A percentile compares a stretch with the other conserved stretches of the same genome.
Evolutionary conservation across 1,284 basidiomycete genomes (phyloP).

Genomic region (Cryptococcus floricola): DNA sequence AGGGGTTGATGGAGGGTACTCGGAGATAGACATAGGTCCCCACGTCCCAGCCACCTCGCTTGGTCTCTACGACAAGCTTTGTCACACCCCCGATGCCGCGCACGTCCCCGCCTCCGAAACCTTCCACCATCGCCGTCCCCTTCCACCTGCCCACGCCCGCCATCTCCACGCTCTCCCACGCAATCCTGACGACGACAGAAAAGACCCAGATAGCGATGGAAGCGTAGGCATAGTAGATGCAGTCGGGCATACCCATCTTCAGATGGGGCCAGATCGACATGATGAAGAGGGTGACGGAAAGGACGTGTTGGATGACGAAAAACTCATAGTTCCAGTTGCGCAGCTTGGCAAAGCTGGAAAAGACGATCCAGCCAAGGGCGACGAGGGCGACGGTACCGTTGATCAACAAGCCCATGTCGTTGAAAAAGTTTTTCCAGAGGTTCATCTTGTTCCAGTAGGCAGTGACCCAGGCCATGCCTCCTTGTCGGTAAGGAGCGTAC

Average conservation of each 20-base stretch:
- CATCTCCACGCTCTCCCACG: background rate
- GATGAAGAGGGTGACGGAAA: constrained; percentile 2
- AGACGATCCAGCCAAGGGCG: constrained; percentile 6
- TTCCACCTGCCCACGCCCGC: background rate
- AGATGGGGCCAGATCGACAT: constrained; percentile 4
- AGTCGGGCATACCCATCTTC: background rate
- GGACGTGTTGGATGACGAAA: constrained; percentile 6
- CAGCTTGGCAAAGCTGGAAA: constrained; percentile 9
- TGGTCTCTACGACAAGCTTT: background rate
- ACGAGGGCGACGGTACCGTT: constrained; percentile 6
- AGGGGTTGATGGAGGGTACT: constrained; percentile 1
- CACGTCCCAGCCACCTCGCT: background rate
- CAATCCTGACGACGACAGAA: constrained; percentile 1
- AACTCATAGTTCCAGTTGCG: constrained; percentile 6
- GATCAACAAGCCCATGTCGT: background rate
- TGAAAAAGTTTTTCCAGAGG: background rate
- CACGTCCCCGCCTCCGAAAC: background rate
- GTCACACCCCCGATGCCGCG: constrained; percentile 2
- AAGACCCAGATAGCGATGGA: constrained; percentile 3
- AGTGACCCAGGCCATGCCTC: background rate
- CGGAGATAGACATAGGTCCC: constrained; percentile 6
- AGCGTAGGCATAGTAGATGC: constrained; percentile 3
- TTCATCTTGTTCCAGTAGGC: background rate
- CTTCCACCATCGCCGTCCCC: background rate
- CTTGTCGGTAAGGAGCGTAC: constrained; percentile 1